These are phyloP conservation scores for Leucoagaricus sp. DNA, from an alignment of 1,284 basidiomycete species.

Conservation along the genomic window DNA sequence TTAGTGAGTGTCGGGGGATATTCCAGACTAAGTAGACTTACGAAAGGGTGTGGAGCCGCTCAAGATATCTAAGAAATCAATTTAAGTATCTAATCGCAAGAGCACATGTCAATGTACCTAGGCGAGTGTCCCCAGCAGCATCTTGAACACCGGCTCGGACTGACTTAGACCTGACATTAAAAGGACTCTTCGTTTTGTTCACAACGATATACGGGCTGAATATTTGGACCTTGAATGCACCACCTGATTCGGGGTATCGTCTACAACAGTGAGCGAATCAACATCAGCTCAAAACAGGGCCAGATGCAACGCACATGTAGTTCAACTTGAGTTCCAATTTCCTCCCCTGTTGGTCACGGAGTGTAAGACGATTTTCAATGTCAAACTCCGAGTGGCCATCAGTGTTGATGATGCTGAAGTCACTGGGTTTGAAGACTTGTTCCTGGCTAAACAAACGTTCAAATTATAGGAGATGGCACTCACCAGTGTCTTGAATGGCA, in stretches of 20 bases:
- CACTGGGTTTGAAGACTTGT: conserved; percentile 91
- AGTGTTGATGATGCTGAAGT: conserved; percentile 97
- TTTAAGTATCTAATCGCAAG: background rate
- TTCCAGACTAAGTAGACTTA: too few relatives aligned
- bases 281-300: conserved; percentile 2
- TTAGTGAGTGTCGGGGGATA: too few relatives aligned
- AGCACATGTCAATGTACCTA: conserved; percentile 41
- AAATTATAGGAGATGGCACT: conserved; percentile 18
- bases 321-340: conserved; percentile 86
- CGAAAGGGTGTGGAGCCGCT: conserved; percentile 74
- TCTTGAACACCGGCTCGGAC: conserved; percentile 76
- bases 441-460: background rate
- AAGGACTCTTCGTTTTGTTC: conserved; percentile 93
- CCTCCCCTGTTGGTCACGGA: conserved; percentile 78
- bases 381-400: conserved; percentile 92
- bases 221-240: conserved; percentile 98
- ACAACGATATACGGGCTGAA: conserved; percentile 92
- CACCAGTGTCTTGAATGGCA: conserved; percentile 87
- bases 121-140: conserved; percentile 78
- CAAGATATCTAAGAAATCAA: conserved; percentile 44
- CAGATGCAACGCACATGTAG: conserved; percentile 67
- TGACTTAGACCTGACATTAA: conserved; percentile 74
- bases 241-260: conserved; percentile 89
- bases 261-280: conserved; percentile 34
- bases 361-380: conserved; percentile 70